These are phyloP conservation scores for Durusdinium trenchii DNA, from an alignment of 73 alveolate species.

Conservation along the genomic window DNA sequence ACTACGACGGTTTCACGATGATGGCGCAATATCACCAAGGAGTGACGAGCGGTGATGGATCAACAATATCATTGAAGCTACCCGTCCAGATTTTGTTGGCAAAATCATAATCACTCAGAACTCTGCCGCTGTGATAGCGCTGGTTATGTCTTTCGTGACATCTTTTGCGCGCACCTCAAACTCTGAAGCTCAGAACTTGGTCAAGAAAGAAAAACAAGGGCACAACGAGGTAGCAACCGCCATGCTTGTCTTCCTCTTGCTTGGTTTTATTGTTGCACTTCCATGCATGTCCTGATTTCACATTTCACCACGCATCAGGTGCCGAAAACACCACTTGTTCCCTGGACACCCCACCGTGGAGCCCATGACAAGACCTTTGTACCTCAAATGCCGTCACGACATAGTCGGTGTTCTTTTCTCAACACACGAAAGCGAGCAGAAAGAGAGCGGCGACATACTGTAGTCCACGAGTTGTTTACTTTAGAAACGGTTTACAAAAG, in stretches of 20 bases:
- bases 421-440: background rate
- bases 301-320: background rate
- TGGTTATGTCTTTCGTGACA: conserved; percentile 68
- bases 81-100: background rate
- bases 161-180: conserved; percentile 71
- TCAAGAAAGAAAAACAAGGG: too few relatives aligned
- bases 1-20: too few relatives aligned
- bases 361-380: conserved; percentile 93
- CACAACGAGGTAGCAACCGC: background rate
- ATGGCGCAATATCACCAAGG: background rate
- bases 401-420: background rate
- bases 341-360: conserved; percentile 16
- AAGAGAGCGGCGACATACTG: background rate
- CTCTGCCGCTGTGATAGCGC: conserved; percentile 52
- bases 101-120: background rate
- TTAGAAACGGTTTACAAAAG: too few relatives aligned
- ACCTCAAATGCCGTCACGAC: background rate
- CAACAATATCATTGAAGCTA: background rate
- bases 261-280: background rate
- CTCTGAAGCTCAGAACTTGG: too few relatives aligned
- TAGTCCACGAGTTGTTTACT: too few relatives aligned
- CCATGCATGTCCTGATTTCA: background rate
- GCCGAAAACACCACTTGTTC: background rate
- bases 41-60: background rate
- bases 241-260: background rate